Evolutionary conservation across 306 rosid genomes (phyloP).

Genomic region (Morella rubra): DNA sequence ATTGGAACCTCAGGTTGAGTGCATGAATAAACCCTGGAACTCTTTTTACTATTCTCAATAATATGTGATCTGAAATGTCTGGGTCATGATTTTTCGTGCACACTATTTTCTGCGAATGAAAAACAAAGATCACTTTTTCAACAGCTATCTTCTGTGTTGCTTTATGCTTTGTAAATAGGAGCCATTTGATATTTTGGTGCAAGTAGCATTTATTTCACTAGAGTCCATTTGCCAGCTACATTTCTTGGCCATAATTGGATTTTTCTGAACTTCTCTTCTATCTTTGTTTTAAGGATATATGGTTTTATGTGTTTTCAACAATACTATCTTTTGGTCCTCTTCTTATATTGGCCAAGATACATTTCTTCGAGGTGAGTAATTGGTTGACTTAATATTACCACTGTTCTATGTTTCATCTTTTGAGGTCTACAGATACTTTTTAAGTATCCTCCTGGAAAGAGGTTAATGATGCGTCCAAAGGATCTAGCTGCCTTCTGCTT

Average conservation of each 20-base stretch:
- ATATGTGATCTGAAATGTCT: background rate
- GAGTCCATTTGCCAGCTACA: conserved; percentile 11
- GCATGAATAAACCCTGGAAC: conserved; percentile 23
- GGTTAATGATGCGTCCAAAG: conserved; percentile 59
- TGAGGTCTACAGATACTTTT: conserved; percentile 60
- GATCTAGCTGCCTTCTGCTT: conserved; percentile 88
- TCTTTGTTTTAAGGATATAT: background rate
- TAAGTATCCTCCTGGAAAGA: conserved; percentile 83
- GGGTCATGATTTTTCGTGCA: conserved; percentile 3
- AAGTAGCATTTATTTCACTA: background rate
- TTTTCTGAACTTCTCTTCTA: conserved; percentile 4
- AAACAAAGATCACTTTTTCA: background rate
- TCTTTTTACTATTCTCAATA: background rate
- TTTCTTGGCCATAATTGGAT: conserved; percentile 8
- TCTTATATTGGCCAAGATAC: conserved; percentile 15
- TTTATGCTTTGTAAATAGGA: background rate
- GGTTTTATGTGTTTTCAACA: background rate
- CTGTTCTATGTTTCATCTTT: conserved; percentile 13
- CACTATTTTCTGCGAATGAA: background rate
- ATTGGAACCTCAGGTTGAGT: conserved; percentile 89
- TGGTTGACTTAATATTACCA: conserved; percentile 26
- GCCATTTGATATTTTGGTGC: background rate
- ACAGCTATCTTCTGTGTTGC: background rate
- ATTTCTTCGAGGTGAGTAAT: background rate
- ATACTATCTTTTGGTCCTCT: background rate